A percentile compares a stretch with the other conserved stretches of the same genome.
Evolutionary conservation across 306 rosid genomes (phyloP).

Genomic region (Rosa multiflora): DNA sequence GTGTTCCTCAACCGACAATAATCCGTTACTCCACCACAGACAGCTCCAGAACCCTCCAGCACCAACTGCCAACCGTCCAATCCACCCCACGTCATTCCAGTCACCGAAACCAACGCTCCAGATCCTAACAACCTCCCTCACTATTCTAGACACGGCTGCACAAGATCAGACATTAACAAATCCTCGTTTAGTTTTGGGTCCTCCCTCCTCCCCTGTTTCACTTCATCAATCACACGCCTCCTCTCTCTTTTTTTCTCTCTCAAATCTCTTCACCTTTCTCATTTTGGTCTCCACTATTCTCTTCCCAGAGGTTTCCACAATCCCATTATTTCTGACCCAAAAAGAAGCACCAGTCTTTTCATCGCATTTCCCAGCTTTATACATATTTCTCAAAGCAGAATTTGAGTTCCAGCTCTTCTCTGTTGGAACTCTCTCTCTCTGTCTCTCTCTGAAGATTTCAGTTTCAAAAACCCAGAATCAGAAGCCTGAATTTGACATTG

Average conservation of each 20-base stretch:
- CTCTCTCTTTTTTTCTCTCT: background rate
- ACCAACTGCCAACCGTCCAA: background rate
- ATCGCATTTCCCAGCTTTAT: background rate
- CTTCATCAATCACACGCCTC: constrained; percentile 25
- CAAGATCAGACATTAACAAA: background rate
- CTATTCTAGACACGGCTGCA: too few species aligned
- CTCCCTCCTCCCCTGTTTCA: background rate
- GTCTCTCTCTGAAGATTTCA: background rate
- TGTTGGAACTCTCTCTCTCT: constrained; percentile 11
- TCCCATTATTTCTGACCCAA: constrained; percentile 4
- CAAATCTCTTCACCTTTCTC: constrained; percentile 19
- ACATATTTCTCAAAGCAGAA: background rate
- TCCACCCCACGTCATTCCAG: background rate
- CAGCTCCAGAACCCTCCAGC: background rate
- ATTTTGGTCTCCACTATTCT: background rate
- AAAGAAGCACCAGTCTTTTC: background rate
- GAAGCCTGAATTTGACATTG: background rate
- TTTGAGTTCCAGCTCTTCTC: constrained; percentile 16
- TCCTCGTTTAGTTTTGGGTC: background rate
- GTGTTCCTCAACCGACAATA: background rate
- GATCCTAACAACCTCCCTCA: background rate
- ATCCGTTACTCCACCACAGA: background rate
- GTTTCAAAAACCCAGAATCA: constrained; percentile 12
- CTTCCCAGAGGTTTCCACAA: constrained; percentile 26
- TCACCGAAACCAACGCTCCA: background rate